Conservation (phyloP, 345 rosid genomes). For the Citrus medica region DNA sequence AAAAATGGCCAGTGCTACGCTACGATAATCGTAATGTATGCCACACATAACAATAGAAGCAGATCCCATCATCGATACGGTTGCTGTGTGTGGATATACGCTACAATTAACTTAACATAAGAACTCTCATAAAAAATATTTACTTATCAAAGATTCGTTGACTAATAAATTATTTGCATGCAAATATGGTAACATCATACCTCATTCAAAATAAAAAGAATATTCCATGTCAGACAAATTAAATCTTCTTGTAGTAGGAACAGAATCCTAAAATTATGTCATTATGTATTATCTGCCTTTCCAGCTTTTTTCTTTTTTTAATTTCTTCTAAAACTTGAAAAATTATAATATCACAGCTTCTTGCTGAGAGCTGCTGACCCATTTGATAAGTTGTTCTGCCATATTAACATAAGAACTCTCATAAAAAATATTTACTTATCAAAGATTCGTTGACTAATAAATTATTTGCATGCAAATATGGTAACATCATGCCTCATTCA, state of each 20-base stretch:
- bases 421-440: too few species aligned
- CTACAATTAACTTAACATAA: too few species aligned
- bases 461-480: neutral
- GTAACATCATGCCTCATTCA: neutral
- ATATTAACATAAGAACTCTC: too few species aligned
- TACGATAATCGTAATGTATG: too few species aligned
- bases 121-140: too few species aligned
- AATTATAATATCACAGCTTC: neutral
- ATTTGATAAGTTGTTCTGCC: neutral
- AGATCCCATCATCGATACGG: too few species aligned
- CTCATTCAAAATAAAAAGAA: neutral
- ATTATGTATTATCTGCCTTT: neutral
- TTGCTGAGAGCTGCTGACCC: neutral
- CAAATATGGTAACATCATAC: neutral
- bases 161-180: neutral
- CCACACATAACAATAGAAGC: too few species aligned
- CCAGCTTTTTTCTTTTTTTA: neutral
- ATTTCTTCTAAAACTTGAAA: neutral
- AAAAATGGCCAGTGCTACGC: too few species aligned
- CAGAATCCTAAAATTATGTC: neutral
- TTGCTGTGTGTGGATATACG: too few species aligned
- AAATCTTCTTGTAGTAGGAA: neutral
- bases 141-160: neutral
- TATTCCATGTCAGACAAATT: neutral
- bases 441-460: too few species aligned